Evolutionary conservation across 441 rosid genomes (phyloP), one percentile per base, ranked within the genome.

Genomic region (Erodium trifolium): DNA sequence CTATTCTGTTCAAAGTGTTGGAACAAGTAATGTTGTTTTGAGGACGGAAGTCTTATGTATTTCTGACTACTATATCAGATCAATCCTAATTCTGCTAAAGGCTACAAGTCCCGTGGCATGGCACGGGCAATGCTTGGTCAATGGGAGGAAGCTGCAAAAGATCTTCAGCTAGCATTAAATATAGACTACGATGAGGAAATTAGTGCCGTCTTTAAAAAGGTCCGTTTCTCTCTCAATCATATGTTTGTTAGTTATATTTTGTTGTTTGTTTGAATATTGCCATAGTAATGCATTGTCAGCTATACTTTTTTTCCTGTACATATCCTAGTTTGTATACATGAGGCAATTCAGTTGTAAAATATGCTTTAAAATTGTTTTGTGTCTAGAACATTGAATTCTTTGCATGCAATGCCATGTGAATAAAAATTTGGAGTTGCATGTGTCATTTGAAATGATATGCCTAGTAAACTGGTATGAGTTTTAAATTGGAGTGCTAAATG

Each of bases 1-100:
- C 31, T 29, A 0, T 13, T 66, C 66, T 3, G 43, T 63, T 57
- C 55, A 8, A 14, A 14, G 1, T 66, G 5, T 43, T 69, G 60
- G 60, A 41, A 68, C 17, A 29, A 10, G 4, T 14, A 11, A 37
- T 45, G 29, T 69, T 68, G 7, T 11, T 29, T 62, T 67, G 47
- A 16, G 43, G 49, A 27, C 62, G 67, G 62, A 65, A 67, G 43
- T 51, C 55, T 72, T 9, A 69, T 18, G 45, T 13, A 5, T 70
- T 68, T 1, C 0, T 41, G 23, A 45, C 57, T 39, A 12, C 53
- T 74, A 60, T 76, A 18, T 66, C 85, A 94, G 97, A 91, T 94
- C 68, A 91, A 94, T 72, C 91, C 96, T 45, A 92, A 93, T 78
- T 93, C 97, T 73, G 99, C 99, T 0, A 94, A 89, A 78, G 97